Evolutionary conservation across 257 asterid species (phyloP), one percentile per base, ranked within the genome.

Genomic region (Nicotiana tabacum): DNA sequence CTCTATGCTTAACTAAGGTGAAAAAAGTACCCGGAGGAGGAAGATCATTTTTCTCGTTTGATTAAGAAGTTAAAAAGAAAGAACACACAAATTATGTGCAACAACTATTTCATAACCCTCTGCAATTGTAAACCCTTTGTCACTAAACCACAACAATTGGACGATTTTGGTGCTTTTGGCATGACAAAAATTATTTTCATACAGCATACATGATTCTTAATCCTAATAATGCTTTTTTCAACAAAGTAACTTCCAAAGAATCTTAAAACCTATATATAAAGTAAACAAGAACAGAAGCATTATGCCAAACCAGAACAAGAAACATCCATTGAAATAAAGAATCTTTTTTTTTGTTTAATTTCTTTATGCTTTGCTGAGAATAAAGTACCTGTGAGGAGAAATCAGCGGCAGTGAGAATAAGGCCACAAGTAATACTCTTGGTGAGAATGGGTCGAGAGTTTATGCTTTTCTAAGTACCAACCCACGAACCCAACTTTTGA

Each of bases 331-430:
- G 32, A 61, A 61, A 61, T 61, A 9, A 21, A 70, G n/a, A 70
- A 21, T 43, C 58, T 29, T 29, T 29, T n/a, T n/a, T n/a, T n/a
- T n/a, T n/a, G n/a, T n/a, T n/a, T n/a, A n/a, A n/a, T n/a, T n/a
- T n/a, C n/a, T n/a, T n/a, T n/a, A n/a, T n/a, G n/a, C n/a, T n/a
- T n/a, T 67, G 37, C 51, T 46, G 15, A 13, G 51, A 21, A 27
- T 15, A 37, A 80, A 64, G 5, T 21, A 94, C 99, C 99, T 95
- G 99, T 0, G 99, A 92, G 56, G 99, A 91, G 5, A 91, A 32
- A 77, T 94, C 99, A 65, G 98, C 97, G 9, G 96, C 95, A 17
- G 97, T 82, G 82, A 94, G 94, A 53, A 95, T 94, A 77, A 92
- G 82, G 18, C 93, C 89, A 61, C 96, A 84, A 57, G 99, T 94